These are phyloP conservation scores for Citrus mangshanensis DNA, from an alignment of 345 rosid species.

Conservation along the genomic window DNA sequence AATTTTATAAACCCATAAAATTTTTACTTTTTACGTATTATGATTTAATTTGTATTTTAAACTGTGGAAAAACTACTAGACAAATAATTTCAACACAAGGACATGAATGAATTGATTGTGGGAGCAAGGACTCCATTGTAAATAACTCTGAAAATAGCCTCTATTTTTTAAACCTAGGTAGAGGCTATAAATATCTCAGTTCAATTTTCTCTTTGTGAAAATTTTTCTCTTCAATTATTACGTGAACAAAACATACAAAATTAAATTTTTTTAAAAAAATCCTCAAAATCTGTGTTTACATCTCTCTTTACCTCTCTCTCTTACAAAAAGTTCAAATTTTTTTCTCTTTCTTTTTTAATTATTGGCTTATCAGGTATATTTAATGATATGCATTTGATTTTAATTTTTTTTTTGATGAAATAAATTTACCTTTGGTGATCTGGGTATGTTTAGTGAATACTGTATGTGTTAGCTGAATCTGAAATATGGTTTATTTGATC, in stretches of 20 bases:
- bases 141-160: not conserved
- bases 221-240: conserved; percentile 1
- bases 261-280: not conserved
- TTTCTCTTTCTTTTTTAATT: not conserved
- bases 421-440: not conserved
- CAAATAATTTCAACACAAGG: no score
- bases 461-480: not conserved
- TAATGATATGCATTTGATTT: conserved; percentile 13
- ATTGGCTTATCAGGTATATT: conserved; percentile 6
- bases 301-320: not conserved
- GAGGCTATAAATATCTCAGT: conserved; percentile 8
- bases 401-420: not conserved
- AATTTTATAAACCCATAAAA: no score
- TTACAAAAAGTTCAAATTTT: not conserved
- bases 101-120: not conserved
- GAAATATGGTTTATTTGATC: conserved; percentile 11
- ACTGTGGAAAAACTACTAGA: no score
- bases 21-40: no score
- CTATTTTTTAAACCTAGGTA: not conserved
- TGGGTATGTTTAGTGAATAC: not conserved
- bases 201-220: not conserved
- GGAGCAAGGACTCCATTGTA: not conserved
- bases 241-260: not conserved
- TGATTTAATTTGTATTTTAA: no score
- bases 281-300: not conserved